Conservation (phyloP, 768 basidiomycete species). For the Lactarius psammicola region DNA sequence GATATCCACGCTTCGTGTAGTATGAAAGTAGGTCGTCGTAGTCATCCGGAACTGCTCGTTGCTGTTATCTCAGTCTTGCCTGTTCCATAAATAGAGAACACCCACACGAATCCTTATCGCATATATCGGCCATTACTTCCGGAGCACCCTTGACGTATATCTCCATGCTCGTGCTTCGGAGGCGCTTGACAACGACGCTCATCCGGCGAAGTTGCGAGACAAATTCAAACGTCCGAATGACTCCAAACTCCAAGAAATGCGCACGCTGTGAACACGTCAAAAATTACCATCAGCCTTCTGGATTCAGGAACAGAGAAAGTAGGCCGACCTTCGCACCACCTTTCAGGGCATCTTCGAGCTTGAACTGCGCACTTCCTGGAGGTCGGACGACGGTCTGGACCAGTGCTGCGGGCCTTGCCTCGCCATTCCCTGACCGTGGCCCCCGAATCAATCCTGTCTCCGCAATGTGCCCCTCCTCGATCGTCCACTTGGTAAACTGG, state of each 20-base stretch:
- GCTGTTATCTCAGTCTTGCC: background rate
- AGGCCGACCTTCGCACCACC: slow-evolving; percentile 67
- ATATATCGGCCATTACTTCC: slow-evolving; percentile 96
- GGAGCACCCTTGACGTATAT: slow-evolving; percentile 99
- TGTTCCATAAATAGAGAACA: slow-evolving; percentile 23
- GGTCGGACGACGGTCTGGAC: slow-evolving; percentile 97
- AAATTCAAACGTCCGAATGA: slow-evolving; percentile 95
- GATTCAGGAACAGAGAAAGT: background rate
- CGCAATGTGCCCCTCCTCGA: slow-evolving; percentile 84
- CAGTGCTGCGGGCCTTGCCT: slow-evolving; percentile 66
- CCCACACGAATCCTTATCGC: slow-evolving; percentile 88
- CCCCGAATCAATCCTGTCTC: slow-evolving; percentile 71
- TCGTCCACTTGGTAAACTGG: slow-evolving; percentile 91
- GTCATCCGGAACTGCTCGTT: slow-evolving; percentile 78
- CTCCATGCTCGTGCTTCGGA: slow-evolving; percentile 95
- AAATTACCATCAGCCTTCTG: slow-evolving; percentile 17
- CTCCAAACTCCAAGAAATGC: slow-evolving; percentile 95
- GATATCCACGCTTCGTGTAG: slow-evolving; percentile 94
- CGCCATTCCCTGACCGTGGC: slow-evolving; percentile 54
- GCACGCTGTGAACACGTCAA: slow-evolving; percentile 61
- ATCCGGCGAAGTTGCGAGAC: slow-evolving; percentile 90
- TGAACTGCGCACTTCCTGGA: slow-evolving; percentile 88
- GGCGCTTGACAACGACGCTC: slow-evolving; percentile 95
- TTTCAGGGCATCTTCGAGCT: slow-evolving; percentile 90
- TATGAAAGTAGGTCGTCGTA: slow-evolving; percentile 96